These are phyloP conservation scores for Linaria vulgaris DNA, from an alignment of 257 asterid genomes.

Conservation along the genomic window DNA sequence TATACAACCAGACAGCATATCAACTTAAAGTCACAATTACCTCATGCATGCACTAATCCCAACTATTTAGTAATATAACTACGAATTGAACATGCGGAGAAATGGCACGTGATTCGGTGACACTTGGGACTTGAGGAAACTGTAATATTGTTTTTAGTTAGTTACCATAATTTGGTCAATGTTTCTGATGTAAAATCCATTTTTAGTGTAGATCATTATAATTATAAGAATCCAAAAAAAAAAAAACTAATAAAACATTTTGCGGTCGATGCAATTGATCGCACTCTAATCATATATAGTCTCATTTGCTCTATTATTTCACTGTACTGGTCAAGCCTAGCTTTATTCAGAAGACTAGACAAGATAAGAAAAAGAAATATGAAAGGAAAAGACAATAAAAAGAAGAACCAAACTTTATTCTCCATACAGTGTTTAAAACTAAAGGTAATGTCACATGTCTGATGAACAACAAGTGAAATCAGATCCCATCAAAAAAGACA, in stretches of 20 bases:
- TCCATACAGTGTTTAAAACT: neutral
- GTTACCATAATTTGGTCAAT: neutral
- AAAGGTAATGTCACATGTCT: neutral
- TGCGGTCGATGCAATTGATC: neutral
- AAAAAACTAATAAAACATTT: neutral
- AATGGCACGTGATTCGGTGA: neutral
- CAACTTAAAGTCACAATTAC: too few relatives aligned
- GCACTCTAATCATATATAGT: too few relatives aligned
- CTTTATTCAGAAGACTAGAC: constrained; percentile 7
- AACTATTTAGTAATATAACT: too few relatives aligned
- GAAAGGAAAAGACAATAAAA: neutral
- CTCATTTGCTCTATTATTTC: constrained; percentile 18
- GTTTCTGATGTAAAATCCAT: neutral
- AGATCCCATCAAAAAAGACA: too few relatives aligned
- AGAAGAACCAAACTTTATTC: neutral
- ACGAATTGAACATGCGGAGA: neutral
- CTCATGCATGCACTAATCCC: too few relatives aligned
- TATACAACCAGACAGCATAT: too few relatives aligned
- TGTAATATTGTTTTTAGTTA: too few relatives aligned
- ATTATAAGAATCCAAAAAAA: too few relatives aligned
- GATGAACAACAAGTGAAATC: too few relatives aligned
- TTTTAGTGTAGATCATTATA: too few relatives aligned
- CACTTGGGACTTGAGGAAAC: neutral
- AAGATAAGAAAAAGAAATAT: neutral
- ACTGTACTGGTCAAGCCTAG: constrained; percentile 4